phyloP scores from a whole-genome alignment of 805 yeast species.

The Candida gorgasii region DNA sequence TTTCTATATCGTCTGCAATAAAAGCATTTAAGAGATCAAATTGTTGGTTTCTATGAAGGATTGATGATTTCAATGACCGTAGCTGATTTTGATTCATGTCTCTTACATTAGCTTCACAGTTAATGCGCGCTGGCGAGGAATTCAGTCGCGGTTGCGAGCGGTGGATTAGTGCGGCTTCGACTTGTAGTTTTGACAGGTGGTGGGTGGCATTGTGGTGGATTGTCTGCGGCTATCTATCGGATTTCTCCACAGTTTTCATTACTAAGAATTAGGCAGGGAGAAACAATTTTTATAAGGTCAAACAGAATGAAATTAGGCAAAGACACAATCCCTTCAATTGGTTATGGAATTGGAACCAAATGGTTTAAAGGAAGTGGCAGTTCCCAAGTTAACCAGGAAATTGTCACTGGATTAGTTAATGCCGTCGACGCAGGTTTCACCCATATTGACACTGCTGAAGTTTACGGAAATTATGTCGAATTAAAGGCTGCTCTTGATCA shows the following conservation, averaged over 20 bases:
- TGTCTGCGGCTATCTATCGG: no score
- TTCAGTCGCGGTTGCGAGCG: no score
- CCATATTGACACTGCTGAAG: constrained; percentile 67
- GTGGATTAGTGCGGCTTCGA: no score
- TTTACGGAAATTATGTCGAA: constrained; percentile 58
- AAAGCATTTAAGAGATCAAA: constrained; percentile 35
- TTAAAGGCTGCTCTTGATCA: constrained; percentile 50
- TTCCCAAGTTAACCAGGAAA: background rate
- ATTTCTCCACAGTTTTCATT: no score
- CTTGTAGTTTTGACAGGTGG: no score
- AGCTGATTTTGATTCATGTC: background rate
- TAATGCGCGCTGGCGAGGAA: no score
- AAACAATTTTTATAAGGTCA: no score
- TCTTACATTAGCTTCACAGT: no score
- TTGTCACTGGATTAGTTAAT: constrained; percentile 15
- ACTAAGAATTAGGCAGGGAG: no score
- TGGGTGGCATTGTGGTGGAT: no score
- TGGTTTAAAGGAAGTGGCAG: constrained; percentile 35
- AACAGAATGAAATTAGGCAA: background rate
- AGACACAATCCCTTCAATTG: constrained; percentile 42
- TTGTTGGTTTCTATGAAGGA: constrained; percentile 28
- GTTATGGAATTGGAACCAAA: constrained; percentile 57
- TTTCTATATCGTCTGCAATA: constrained; percentile 25
- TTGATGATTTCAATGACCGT: background rate
- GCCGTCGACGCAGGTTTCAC: constrained; percentile 41